Conservation (phyloP, 768 basidiomycete genomes). For the Lentinus brumalis region DNA sequence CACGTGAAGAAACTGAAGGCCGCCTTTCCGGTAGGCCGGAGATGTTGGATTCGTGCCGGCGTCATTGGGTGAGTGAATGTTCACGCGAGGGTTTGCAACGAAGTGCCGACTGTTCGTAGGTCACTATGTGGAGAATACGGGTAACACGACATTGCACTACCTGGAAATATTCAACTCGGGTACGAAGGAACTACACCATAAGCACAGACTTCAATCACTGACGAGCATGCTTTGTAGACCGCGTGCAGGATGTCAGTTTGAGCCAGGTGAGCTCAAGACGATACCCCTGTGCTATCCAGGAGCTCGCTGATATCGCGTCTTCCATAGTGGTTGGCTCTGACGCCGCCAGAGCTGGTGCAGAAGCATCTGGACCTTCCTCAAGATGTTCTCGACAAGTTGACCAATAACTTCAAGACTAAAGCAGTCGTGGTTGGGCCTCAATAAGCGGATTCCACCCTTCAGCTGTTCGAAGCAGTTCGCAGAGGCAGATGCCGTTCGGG, state of each 20-base stretch:
- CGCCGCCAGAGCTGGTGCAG: constrained; percentile 59
- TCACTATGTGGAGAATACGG: constrained; percentile 70
- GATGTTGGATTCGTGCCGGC: constrained; percentile 29
- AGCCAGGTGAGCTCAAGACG: constrained; percentile 34
- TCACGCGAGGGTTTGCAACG: background rate
- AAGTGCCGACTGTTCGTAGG: constrained; percentile 11
- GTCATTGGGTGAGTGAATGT: constrained; percentile 31
- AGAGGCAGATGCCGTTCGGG: too few relatives aligned
- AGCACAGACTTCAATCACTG: too few relatives aligned
- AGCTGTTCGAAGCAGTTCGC: background rate
- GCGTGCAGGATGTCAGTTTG: constrained; percentile 60
- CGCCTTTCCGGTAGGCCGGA: constrained; percentile 5
- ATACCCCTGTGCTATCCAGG: too few relatives aligned
- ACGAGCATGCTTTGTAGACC: constrained; percentile 23
- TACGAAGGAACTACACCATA: too few relatives aligned
- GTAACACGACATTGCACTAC: constrained; percentile 56
- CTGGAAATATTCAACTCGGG: constrained; percentile 55
- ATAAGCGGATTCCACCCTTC: background rate
- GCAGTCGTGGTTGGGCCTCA: constrained; percentile 7
- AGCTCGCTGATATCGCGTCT: too few relatives aligned
- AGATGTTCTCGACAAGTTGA: constrained; percentile 50
- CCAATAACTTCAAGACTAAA: constrained; percentile 32
- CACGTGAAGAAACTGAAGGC: background rate
- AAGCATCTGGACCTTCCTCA: constrained; percentile 57
- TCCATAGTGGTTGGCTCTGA: constrained; percentile 58